A percentile compares a stretch with the other conserved stretches of the same genome.
phyloP scores from a whole-genome alignment of 495 filamentous ascomycete species.

The Penicillium turbatum region DNA sequence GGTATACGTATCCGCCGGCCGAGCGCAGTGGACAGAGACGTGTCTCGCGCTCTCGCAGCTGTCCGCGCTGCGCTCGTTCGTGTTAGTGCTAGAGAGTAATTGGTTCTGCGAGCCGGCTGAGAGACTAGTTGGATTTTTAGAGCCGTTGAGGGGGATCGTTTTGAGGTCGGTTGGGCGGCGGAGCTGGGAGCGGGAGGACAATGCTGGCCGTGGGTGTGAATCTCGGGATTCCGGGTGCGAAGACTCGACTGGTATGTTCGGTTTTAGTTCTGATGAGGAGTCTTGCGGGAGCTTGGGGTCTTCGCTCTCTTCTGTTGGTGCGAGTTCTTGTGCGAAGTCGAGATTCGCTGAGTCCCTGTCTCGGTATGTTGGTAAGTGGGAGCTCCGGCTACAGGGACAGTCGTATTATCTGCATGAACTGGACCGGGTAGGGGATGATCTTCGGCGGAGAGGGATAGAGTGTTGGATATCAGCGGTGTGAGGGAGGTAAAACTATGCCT shows the following conservation, averaged over 20 bases:
- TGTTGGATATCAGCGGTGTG: slow-evolving; percentile 23
- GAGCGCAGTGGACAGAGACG: slow-evolving; percentile 42
- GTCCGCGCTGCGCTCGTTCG: slow-evolving; percentile 30
- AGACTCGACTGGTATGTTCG: background rate
- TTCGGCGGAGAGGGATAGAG: slow-evolving; percentile 31
- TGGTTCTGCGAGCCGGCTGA: slow-evolving; percentile 45
- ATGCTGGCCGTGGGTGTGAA: background rate
- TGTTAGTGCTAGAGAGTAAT: slow-evolving; percentile 32
- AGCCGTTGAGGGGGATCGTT: slow-evolving; percentile 32
- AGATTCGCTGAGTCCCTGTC: background rate
- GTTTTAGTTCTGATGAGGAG: slow-evolving; percentile 1
- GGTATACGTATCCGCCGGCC: slow-evolving; percentile 41
- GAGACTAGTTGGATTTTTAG: slow-evolving; percentile 40
- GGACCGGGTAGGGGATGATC: slow-evolving; percentile 26
- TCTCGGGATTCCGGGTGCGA: background rate
- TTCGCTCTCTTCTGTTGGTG: background rate
- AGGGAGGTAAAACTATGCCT: slow-evolving; percentile 1
- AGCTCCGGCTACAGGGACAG: slow-evolving; percentile 35
- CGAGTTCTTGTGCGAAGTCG: background rate
- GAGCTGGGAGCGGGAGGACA: background rate
- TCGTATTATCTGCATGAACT: slow-evolving; percentile 38
- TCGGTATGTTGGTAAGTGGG: slow-evolving; percentile 21
- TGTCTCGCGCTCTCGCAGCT: slow-evolving; percentile 30
- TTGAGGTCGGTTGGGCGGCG: slow-evolving; percentile 9
- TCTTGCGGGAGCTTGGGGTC: background rate